phyloP scores from a whole-genome alignment of 106 monocot genomes.

The Allium cepa region DNA sequence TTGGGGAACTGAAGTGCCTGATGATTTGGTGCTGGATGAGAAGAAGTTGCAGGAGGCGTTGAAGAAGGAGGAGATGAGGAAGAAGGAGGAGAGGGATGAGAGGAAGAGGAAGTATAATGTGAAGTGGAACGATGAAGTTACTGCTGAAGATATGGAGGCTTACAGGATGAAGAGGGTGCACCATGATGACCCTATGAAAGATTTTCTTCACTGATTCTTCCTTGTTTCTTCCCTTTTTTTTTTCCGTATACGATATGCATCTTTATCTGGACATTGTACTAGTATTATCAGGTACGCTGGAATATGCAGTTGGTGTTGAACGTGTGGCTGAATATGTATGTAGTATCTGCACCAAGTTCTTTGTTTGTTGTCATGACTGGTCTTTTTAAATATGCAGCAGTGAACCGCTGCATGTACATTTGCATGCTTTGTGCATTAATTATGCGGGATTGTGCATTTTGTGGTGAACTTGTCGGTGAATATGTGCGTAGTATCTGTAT shows the following conservation, averaged over 20 bases:
- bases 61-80: slow-evolving; percentile 92
- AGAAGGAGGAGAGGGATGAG: slow-evolving; percentile 86
- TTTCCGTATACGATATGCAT: not conserved
- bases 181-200: slow-evolving; percentile 95
- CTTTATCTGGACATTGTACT: not conserved
- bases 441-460: too few species aligned
- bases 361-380: too few species aligned
- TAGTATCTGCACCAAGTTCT: too few species aligned
- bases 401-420: too few species aligned
- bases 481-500: too few species aligned
- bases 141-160: slow-evolving; percentile 95
- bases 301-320: too few species aligned
- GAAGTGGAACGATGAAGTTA: slow-evolving; percentile 88
- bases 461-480: too few species aligned
- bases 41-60: slow-evolving; percentile 54
- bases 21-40: slow-evolving; percentile 72
- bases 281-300: too few species aligned
- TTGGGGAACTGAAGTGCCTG: slow-evolving; percentile 89
- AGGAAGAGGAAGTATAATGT: slow-evolving; percentile 91
- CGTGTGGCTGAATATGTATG: too few species aligned
- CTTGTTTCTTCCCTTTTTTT: not conserved
- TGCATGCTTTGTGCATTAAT: too few species aligned
- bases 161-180: slow-evolving; percentile 83
- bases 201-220: slow-evolving; percentile 48
- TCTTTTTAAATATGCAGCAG: too few species aligned